Base-by-base conservation (phyloP, 2,329 filamentous ascomycete genomes). In the Lizonia empirigonia region DNA sequence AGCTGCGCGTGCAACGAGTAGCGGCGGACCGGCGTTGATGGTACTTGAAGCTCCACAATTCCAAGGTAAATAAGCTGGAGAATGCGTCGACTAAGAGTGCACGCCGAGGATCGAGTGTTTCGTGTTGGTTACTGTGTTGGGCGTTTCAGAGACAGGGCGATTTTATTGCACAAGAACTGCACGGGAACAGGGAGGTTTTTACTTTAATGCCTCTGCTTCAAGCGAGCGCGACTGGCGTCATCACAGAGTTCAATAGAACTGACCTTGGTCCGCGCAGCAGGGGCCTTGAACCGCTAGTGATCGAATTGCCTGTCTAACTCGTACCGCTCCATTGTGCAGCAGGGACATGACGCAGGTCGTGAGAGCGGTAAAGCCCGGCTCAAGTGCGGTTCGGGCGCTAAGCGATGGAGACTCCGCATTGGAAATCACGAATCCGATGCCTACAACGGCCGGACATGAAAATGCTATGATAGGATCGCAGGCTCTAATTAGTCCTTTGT, bases 21-120 rank as follows among this genome's bases (percentile, higher is more conserved):
- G 62, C 56, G 52, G 61, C 61, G 54, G 63, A 55, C 58, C 57
- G 56, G 55, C 52, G 55, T 56, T 55, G 50, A 58, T 60, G 63
- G 60, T 23, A 16, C 16, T 33, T 38, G 16, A 45, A 58, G 41
- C 38, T 55, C 59, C 60, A 61, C 59, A 63, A 59, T 59, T 38
- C 50, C 56, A 60, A 46, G 46, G 52, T 44, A 56, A 53, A 59
- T 52, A 56, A 57, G 63, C 45, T 62, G 53, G 53, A 62, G 59
- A n/a, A n/a, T 56, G 58, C 32, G 52, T 59, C 41, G 55, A 52
- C 53, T 48, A 55, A 49, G 27, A 24, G n/a, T 52, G 46, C 44
- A 29, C 44, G 35, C 33, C 29, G 48, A 34, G 26, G 49, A 50
- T 42, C 20, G 46, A 24, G 32, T 32, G 41, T 54, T 54, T 49